These are phyloP conservation scores for Tanacetum coccineum DNA, from an alignment of 129 eudicot species.

Conservation along the genomic window DNA sequence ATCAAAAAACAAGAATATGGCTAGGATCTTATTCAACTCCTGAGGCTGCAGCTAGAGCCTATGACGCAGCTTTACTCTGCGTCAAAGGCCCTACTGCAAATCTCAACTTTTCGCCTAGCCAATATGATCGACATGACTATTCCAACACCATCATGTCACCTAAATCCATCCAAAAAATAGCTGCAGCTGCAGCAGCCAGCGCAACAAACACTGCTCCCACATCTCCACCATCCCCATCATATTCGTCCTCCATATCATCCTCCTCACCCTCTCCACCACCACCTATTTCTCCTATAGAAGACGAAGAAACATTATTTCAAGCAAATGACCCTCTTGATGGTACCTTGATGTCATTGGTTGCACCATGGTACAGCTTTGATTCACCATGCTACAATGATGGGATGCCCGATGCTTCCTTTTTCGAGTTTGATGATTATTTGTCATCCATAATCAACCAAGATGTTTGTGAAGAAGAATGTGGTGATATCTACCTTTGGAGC, in stretches of 20 bases:
- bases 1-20: slow-evolving; percentile 95
- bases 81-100: slow-evolving; percentile 79
- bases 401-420: slow-evolving; percentile 48
- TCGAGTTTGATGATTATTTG: slow-evolving; percentile 31
- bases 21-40: slow-evolving; percentile 87
- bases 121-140: slow-evolving; percentile 27
- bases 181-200: slow-evolving; percentile 57
- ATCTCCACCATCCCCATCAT: slow-evolving; percentile 24
- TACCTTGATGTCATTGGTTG: slow-evolving; percentile 31
- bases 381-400: slow-evolving; percentile 56
- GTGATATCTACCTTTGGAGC: slow-evolving; percentile 68
- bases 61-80: slow-evolving; percentile 90
- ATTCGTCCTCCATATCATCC: slow-evolving; percentile 20
- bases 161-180: slow-evolving; percentile 73
- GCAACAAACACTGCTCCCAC: slow-evolving; percentile 35
- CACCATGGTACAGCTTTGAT: slow-evolving; percentile 62
- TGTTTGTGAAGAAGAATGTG: slow-evolving; percentile 47
- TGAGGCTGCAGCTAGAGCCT: slow-evolving; percentile 96
- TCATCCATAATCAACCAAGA: slow-evolving; percentile 30
- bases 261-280: slow-evolving; percentile 23
- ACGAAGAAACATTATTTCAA: slow-evolving; percentile 19
- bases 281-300: slow-evolving; percentile 19
- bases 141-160: slow-evolving; percentile 48
- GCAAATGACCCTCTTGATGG: slow-evolving; percentile 38
- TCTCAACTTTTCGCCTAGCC: slow-evolving; percentile 55